phyloP scores from a whole-genome alignment of 192 early-diverging fungal genomes.

The Bifiguratus adelaidae region DNA sequence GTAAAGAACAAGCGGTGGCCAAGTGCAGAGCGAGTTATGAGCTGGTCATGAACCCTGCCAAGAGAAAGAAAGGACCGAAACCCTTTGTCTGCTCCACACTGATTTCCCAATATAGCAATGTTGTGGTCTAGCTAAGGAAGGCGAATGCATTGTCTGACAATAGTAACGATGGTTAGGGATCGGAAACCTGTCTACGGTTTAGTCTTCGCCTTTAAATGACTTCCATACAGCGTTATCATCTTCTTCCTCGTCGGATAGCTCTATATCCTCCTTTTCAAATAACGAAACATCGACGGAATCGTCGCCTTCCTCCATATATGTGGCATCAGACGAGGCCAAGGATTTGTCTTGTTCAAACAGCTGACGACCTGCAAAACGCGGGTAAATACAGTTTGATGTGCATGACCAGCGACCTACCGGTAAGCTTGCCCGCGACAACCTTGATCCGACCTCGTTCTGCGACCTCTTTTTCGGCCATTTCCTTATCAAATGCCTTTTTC shows the following conservation, averaged over 20 bases:
- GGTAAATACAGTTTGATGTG: background rate
- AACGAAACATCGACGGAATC: slow-evolving; percentile 68
- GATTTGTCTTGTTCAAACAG: slow-evolving; percentile 86
- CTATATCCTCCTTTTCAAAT: slow-evolving; percentile 57
- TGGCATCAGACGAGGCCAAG: slow-evolving; percentile 74
- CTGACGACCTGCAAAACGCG: slow-evolving; percentile 53
- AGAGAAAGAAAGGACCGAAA: too few relatives aligned
- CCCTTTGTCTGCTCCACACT: too few relatives aligned
- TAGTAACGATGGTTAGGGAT: too few relatives aligned
- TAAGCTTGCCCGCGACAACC: slow-evolving; percentile 14
- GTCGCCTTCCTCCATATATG: slow-evolving; percentile 77
- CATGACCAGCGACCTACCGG: slow-evolving; percentile 4
- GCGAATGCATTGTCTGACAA: too few relatives aligned
- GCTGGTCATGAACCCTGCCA: too few relatives aligned
- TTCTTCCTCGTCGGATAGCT: slow-evolving; percentile 47
- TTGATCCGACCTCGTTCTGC: slow-evolving; percentile 24
- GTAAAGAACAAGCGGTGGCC: too few relatives aligned
- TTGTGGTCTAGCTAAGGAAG: too few relatives aligned
- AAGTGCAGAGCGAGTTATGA: too few relatives aligned
- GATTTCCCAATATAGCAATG: too few relatives aligned
- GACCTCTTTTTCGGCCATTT: slow-evolving; percentile 45
- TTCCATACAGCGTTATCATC: slow-evolving; percentile 46
- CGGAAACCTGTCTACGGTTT: too few relatives aligned
- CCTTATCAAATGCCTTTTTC: slow-evolving; percentile 69
- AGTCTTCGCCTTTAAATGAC: slow-evolving; percentile 10